Conservation (phyloP, 2,329 filamentous ascomycete species). For the Colletotrichum spaethianum region DNA sequence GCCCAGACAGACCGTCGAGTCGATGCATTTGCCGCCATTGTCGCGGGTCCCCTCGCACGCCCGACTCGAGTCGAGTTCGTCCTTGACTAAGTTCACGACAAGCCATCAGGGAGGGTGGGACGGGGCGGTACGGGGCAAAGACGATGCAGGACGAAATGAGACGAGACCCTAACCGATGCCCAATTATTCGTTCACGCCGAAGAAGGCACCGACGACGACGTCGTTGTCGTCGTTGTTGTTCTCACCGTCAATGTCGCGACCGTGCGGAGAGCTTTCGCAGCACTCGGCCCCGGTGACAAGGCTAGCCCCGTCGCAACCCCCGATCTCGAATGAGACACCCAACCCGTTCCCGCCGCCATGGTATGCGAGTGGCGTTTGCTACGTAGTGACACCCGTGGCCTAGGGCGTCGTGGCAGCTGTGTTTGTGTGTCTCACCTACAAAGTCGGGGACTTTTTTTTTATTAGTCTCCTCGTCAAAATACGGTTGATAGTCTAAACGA, state of each 20-base stretch:
- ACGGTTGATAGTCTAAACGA: slow-evolving; percentile 15
- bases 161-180: neutral
- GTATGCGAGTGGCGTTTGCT: neutral
- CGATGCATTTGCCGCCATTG: neutral
- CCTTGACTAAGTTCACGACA: slow-evolving; percentile 5
- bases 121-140: neutral
- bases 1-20: slow-evolving; percentile 5
- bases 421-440: slow-evolving; percentile 5
- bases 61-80: slow-evolving; percentile 4
- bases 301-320: neutral
- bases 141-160: neutral
- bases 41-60: slow-evolving; percentile 8
- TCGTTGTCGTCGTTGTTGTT: neutral
- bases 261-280: neutral
- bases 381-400: slow-evolving; percentile 11
- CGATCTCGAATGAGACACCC: neutral
- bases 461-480: slow-evolving; percentile 4
- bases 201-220: neutral
- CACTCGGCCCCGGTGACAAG: neutral
- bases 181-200: slow-evolving; percentile 5
- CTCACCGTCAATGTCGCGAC: slow-evolving; percentile 9
- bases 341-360: neutral
- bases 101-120: slow-evolving; percentile 9
- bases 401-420: neutral
- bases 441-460: neutral